Conservation (phyloP, 1,139 yeast species). For the Nakaseomyces sp. region DNA sequence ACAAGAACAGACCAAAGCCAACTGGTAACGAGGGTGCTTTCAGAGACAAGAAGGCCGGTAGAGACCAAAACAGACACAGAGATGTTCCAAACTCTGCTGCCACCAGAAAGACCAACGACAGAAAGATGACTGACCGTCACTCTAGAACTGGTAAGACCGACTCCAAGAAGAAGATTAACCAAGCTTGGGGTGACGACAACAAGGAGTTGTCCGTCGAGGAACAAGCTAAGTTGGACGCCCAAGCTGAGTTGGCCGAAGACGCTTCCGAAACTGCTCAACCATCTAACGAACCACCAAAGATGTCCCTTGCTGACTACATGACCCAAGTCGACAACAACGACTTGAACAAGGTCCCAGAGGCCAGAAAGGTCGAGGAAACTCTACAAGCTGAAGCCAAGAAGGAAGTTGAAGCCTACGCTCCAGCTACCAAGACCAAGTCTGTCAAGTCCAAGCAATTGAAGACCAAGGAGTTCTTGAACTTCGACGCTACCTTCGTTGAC, state of each 20-base stretch:
- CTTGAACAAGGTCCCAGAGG: slow-evolving; percentile 38
- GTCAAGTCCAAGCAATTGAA: slow-evolving; percentile 54
- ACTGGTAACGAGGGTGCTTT: slow-evolving; percentile 88
- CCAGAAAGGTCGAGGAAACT: slow-evolving; percentile 36
- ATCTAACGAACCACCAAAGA: slow-evolving; percentile 43
- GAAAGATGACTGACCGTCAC: slow-evolving; percentile 62
- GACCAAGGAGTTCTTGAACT: slow-evolving; percentile 61
- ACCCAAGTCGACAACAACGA: slow-evolving; percentile 42
- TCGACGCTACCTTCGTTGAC: slow-evolving; percentile 58
- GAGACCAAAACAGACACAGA: slow-evolving; percentile 55
- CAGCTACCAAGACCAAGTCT: slow-evolving; percentile 52
- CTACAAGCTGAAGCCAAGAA: slow-evolving; percentile 49
- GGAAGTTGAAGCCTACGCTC: slow-evolving; percentile 48
- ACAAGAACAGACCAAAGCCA: slow-evolving; percentile 56
- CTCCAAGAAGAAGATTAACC: slow-evolving; percentile 72
- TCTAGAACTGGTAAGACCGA: slow-evolving; percentile 77
- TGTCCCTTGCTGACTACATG: slow-evolving; percentile 57
- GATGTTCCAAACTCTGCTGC: slow-evolving; percentile 50
- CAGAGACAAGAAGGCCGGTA: slow-evolving; percentile 59
- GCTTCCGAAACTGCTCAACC: slow-evolving; percentile 40
- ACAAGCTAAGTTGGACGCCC: slow-evolving; percentile 8
- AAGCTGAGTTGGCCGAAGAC: slow-evolving; percentile 40
- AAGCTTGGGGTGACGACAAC: slow-evolving; percentile 78
- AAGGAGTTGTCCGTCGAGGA: slow-evolving; percentile 36
- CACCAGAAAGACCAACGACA: slow-evolving; percentile 50